Conservation (phyloP, 208 protist genomes). For the Trypanosoma grayi region DNA sequence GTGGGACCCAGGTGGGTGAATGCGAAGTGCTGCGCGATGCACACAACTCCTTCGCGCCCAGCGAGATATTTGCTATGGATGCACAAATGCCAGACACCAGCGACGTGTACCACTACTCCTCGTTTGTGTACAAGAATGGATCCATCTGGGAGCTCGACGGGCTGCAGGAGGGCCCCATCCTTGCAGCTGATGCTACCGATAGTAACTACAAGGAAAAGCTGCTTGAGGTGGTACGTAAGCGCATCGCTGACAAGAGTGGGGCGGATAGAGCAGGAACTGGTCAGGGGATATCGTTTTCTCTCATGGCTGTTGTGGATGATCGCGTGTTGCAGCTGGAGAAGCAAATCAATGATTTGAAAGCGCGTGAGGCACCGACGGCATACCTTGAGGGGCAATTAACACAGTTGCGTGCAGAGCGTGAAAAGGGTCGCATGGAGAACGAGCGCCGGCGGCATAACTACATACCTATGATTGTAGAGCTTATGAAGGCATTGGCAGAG, state of each 20-base stretch:
- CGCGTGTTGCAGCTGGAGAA: constrained; percentile 62
- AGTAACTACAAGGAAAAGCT: constrained; percentile 62
- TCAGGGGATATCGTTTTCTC: constrained; percentile 94
- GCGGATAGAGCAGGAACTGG: constrained; percentile 45
- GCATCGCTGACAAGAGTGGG: constrained; percentile 71
- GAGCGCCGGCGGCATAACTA: constrained; percentile 97
- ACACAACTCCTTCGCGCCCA: constrained; percentile 96
- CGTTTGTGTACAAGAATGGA: constrained; percentile 92
- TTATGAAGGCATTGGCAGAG: constrained; percentile 93
- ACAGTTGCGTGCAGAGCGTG: constrained; percentile 39
- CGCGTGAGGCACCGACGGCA: constrained; percentile 51
- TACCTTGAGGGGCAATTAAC: constrained; percentile 60
- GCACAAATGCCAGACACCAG: constrained; percentile 40
- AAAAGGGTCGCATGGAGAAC: constrained; percentile 89
- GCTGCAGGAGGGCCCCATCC: constrained; percentile 91
- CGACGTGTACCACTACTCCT: constrained; percentile 97
- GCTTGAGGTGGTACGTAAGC: constrained; percentile 81
- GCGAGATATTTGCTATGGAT: constrained; percentile 36
- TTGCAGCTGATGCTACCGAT: constrained; percentile 64
- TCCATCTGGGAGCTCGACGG: constrained; percentile 98
- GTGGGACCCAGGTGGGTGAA: constrained; percentile 70
- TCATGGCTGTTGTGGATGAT: constrained; percentile 95
- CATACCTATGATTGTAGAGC: constrained; percentile 93
- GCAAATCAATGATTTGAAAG: constrained; percentile 44
- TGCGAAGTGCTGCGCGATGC: constrained; percentile 87